Conservation (phyloP, 371 early-diverging fungal genomes). For the Mucor racemosus region DNA sequence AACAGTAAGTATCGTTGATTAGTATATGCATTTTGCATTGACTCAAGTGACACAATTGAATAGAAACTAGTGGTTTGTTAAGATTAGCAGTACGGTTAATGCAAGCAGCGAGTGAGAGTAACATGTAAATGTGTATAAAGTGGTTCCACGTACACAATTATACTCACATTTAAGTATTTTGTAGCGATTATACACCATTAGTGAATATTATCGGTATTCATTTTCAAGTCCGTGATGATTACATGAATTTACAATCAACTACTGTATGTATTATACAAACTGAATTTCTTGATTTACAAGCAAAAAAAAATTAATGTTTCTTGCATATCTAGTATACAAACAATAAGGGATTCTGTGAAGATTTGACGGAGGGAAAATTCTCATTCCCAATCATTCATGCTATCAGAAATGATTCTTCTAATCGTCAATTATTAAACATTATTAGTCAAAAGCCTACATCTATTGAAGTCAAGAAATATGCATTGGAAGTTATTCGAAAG, state of each 20-base stretch:
- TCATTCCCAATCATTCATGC: conserved; percentile 94
- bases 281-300: background rate
- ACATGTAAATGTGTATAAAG: conserved; percentile 40
- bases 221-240: conserved; percentile 97
- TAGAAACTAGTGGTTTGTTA: conserved; percentile 95
- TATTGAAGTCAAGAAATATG: conserved; percentile 85
- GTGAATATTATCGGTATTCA: conserved; percentile 90
- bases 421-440: conserved; percentile 78
- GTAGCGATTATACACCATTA: conserved; percentile 75
- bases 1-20: conserved; percentile 78
- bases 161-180: background rate
- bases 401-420: conserved; percentile 66
- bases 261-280: conserved; percentile 50
- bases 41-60: background rate
- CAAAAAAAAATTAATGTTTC: background rate
- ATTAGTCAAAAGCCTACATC: conserved; percentile 84
- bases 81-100: conserved; percentile 91
- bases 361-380: conserved; percentile 97
- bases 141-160: conserved; percentile 3
- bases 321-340: conserved; percentile 68
- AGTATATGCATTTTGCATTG: background rate
- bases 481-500: conserved; percentile 78
- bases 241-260: conserved; percentile 86
- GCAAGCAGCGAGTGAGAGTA: conserved; percentile 69
- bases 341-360: conserved; percentile 97